Conservation (phyloP, 441 rosid species). For the Bocquillonia castaneifolia region DNA sequence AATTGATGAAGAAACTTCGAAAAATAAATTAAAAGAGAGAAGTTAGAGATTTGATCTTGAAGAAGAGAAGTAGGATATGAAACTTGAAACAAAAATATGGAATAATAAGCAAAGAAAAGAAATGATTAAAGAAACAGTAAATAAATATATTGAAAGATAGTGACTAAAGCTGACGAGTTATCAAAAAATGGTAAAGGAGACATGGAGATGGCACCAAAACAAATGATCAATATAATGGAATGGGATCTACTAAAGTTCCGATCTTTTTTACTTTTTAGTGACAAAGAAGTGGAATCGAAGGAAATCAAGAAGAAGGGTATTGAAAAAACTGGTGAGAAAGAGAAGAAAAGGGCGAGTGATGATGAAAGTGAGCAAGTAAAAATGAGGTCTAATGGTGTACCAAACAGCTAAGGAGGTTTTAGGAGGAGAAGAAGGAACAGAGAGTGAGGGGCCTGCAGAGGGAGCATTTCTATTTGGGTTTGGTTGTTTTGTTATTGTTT, state of each 20-base stretch:
- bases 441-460: conserved; percentile 22
- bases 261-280: background rate
- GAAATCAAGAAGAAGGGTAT: background rate
- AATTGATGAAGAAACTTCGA: conserved; percentile 15
- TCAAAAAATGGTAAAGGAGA: conserved; percentile 12
- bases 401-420: conserved; percentile 25
- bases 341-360: background rate
- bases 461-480: conserved; percentile 26
- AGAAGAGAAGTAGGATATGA: background rate
- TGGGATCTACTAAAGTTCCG: conserved; percentile 1
- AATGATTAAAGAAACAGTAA: background rate
- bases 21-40: background rate
- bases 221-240: background rate
- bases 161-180: conserved; percentile 8
- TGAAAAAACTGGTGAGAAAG: background rate
- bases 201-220: conserved; percentile 14
- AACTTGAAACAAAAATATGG: background rate
- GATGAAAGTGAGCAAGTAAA: too few relatives aligned
- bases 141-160: background rate
- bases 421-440: conserved; percentile 24
- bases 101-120: background rate
- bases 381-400: too few relatives aligned
- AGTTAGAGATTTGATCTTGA: background rate
- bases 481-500: background rate
- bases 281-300: background rate